A percentile compares a stretch with the other conserved stretches of the same genome.
Conservation (phyloP, 129 eudicot genomes). For the Heracleum sosnowskyi region DNA sequence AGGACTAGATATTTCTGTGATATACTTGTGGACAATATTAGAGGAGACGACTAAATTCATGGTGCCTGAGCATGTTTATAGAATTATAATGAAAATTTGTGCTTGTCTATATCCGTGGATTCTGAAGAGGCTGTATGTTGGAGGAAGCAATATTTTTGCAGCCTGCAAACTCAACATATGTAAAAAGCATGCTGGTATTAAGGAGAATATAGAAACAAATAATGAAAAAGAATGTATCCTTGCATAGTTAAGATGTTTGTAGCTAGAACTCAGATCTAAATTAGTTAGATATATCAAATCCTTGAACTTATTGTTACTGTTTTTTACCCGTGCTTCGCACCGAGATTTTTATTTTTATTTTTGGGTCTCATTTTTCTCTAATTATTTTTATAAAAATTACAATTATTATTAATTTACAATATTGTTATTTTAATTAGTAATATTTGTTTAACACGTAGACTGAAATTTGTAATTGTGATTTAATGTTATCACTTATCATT, state of each 20-base stretch:
- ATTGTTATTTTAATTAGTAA: no score
- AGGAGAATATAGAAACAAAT: neutral
- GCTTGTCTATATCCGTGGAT: conserved; percentile 33
- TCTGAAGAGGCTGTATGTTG: conserved; percentile 44
- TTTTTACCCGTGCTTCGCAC: no score
- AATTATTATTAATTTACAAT: no score
- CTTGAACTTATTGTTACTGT: no score
- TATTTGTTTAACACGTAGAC: no score
- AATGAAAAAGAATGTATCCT: neutral
- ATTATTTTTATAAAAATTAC: no score
- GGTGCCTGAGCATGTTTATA: neutral
- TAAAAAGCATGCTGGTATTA: neutral
- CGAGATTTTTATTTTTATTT: no score
- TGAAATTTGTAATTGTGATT: no score
- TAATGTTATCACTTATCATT: no score
- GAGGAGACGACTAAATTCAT: neutral
- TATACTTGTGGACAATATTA: conserved; percentile 33
- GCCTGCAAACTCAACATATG: conserved; percentile 24
- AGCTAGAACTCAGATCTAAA: neutral
- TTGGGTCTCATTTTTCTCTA: no score
- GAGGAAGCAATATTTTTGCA: conserved; percentile 41
- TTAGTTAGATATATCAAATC: neutral
- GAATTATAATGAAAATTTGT: neutral
- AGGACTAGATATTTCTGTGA: conserved; percentile 59
- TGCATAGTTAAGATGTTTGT: neutral